Percentiles rank a stretch among this genome's conserved stretches.
phyloP scores from a whole-genome alignment of 371 early-diverging fungal species.

The Lichtheimia corymbifera region DNA sequence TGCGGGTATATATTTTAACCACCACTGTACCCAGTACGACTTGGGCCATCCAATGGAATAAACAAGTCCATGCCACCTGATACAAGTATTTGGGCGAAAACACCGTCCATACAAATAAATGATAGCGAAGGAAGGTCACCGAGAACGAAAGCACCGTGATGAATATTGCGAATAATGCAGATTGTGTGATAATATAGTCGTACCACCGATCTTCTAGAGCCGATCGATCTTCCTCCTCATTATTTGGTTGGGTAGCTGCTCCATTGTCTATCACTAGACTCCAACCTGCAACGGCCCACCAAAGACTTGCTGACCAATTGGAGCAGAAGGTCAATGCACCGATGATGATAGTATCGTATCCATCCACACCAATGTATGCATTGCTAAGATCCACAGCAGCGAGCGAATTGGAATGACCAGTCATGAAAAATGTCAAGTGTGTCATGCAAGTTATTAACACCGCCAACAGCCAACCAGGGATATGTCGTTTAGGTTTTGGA shows the following conservation, averaged over 20 bases:
- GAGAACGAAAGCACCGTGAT: slow-evolving; percentile 61
- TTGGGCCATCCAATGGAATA: slow-evolving; percentile 51
- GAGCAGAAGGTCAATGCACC: slow-evolving; percentile 68
- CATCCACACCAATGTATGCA: slow-evolving; percentile 74
- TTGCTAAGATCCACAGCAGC: slow-evolving; percentile 78
- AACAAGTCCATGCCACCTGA: slow-evolving; percentile 68
- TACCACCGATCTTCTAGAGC: slow-evolving; percentile 17
- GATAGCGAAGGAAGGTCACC: slow-evolving; percentile 67
- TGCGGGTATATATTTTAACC: slow-evolving; percentile 2
- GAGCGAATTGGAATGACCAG: slow-evolving; percentile 80
- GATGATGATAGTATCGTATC: slow-evolving; percentile 61
- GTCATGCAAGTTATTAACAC: slow-evolving; percentile 31
- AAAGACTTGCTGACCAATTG: slow-evolving; percentile 76
- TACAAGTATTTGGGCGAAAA: slow-evolving; percentile 84
- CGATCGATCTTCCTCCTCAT: not conserved
- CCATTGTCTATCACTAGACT: slow-evolving; percentile 20
- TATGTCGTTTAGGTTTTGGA: not conserved
- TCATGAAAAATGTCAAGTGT: slow-evolving; percentile 64
- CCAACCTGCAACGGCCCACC: slow-evolving; percentile 64
- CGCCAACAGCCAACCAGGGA: slow-evolving; percentile 27
- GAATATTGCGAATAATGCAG: slow-evolving; percentile 51
- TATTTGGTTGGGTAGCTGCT: not conserved
- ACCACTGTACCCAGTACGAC: slow-evolving; percentile 20
- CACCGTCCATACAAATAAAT: slow-evolving; percentile 86
- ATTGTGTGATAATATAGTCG: slow-evolving; percentile 42